Percentiles rank a stretch among this genome's conserved stretches.
These are phyloP conservation scores for Metahyphopichia silvanorum DNA, from an alignment of 805 yeast species.

Conservation along the genomic window DNA sequence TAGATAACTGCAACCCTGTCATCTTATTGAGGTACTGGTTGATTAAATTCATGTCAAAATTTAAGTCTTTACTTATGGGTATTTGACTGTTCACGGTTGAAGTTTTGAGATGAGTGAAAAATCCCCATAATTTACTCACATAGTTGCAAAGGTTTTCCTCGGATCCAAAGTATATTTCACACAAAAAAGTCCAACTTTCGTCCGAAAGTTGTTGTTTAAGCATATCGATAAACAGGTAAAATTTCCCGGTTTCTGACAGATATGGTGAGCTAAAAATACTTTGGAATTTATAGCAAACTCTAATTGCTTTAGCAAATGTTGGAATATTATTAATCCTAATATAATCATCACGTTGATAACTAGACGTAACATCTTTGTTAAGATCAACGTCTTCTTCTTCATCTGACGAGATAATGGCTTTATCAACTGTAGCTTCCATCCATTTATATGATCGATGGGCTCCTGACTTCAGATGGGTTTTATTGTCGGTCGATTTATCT, in stretches of 20 bases:
- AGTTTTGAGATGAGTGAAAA: constrained; percentile 15
- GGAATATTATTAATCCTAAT: too few species aligned
- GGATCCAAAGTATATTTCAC: constrained; percentile 23
- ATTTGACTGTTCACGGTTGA: constrained; percentile 5
- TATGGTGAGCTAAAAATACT: too few species aligned
- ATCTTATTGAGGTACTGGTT: constrained; percentile 10
- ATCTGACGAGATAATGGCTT: too few species aligned
- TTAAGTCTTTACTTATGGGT: constrained; percentile 11
- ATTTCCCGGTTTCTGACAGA: neutral
- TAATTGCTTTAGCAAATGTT: too few species aligned
- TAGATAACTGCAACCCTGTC: constrained; percentile 17
- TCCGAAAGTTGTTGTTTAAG: neutral
- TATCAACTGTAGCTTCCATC: too few species aligned
- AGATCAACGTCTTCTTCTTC: too few species aligned
- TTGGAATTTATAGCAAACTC: too few species aligned
- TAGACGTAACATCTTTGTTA: too few species aligned
- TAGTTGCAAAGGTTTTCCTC: constrained; percentile 18
- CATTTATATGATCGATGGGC: too few species aligned
- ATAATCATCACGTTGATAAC: too few species aligned
- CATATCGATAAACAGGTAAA: neutral
- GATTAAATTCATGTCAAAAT: constrained; percentile 16
- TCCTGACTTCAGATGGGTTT: too few species aligned
- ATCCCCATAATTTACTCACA: constrained; percentile 19
- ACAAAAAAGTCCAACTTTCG: constrained; percentile 12
- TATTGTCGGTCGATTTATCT: too few species aligned